A percentile compares a stretch with the other conserved stretches of the same genome.
phyloP scores from a whole-genome alignment of 768 basidiomycete species.

The Neoboletus subvelutipes region DNA sequence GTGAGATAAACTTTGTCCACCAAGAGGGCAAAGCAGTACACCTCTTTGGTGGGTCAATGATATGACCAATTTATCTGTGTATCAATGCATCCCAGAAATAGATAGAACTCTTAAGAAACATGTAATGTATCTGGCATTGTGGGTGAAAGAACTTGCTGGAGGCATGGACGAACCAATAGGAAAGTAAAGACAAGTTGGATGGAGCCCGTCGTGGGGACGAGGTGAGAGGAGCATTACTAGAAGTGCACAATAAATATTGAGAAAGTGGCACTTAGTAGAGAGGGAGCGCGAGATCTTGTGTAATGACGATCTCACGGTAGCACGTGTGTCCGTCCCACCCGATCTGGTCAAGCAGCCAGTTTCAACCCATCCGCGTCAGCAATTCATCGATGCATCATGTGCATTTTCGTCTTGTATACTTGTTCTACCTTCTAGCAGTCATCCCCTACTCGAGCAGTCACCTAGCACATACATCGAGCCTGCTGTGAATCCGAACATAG shows the following conservation, averaged over 20 bases:
- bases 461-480: not conserved
- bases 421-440: not conserved
- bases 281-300: too few relatives aligned
- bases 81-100: not conserved
- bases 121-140: not conserved
- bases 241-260: not conserved
- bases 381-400: not conserved
- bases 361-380: too few relatives aligned
- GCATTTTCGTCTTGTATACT: not conserved
- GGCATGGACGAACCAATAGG: too few relatives aligned
- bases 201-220: not conserved
- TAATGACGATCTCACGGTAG: too few relatives aligned
- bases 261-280: too few relatives aligned
- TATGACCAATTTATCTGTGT: not conserved
- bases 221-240: not conserved
- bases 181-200: not conserved
- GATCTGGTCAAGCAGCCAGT: too few relatives aligned
- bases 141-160: not conserved
- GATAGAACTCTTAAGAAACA: not conserved
- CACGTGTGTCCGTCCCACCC: too few relatives aligned
- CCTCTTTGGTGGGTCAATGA: not conserved
- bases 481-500: not conserved
- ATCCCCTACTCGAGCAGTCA: not conserved
- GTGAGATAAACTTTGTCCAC: not conserved
- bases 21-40: not conserved